Evolutionary conservation across 176 grass and related monocot species (phyloP).

Genomic region (Elymus sibiricus): DNA sequence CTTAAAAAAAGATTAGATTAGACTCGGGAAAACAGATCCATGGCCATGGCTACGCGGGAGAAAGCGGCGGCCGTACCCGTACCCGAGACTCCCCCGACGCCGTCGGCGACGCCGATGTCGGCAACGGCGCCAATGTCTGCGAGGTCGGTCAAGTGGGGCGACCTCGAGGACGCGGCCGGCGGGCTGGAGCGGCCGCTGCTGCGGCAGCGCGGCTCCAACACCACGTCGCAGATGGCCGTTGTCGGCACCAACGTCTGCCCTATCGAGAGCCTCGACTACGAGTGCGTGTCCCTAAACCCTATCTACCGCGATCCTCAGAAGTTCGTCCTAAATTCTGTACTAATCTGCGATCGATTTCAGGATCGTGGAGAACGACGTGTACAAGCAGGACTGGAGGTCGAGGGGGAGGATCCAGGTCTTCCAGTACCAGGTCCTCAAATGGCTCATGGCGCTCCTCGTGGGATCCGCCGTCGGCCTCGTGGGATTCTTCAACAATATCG

Average conservation of each 20-base stretch:
- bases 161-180: conserved; percentile 23
- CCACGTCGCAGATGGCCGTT: conserved; percentile 71
- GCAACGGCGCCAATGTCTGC: conserved; percentile 21
- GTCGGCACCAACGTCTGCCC: conserved; percentile 67
- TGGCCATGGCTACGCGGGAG: neutral
- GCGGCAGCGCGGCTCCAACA: conserved; percentile 38
- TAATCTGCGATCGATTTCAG: conserved; percentile 12
- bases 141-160: conserved; percentile 33
- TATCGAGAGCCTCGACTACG: conserved; percentile 82
- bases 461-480: conserved; percentile 43
- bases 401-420: conserved; percentile 48
- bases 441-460: conserved; percentile 64
- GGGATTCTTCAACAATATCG: conserved; percentile 74
- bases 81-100: conserved; percentile 21
- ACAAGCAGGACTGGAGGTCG: conserved; percentile 70
- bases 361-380: conserved; percentile 72
- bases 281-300: conserved; percentile 27
- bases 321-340: neutral
- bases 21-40: neutral
- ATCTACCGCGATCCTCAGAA: neutral
- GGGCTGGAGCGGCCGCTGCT: conserved; percentile 40
- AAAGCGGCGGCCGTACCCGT: neutral
- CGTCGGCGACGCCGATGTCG: conserved; percentile 12
- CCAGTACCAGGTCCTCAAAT: conserved; percentile 68
- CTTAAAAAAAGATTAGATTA: too few species aligned